These are phyloP conservation scores for Phytophthora niederhauseri DNA, from an alignment of 352 stramenopile species.

Conservation along the genomic window DNA sequence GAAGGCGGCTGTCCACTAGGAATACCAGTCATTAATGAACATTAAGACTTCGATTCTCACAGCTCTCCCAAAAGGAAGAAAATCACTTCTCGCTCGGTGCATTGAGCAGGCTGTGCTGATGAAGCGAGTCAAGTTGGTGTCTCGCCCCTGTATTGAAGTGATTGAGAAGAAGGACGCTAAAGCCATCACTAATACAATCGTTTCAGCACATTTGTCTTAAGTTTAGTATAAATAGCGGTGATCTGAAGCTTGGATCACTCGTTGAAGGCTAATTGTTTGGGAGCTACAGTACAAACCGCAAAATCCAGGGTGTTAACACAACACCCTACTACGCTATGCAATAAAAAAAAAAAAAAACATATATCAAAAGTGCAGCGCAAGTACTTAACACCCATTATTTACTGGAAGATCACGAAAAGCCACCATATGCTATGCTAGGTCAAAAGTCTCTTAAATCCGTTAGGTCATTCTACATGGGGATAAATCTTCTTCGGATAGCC, in stretches of 20 bases:
- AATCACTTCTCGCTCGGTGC: background rate
- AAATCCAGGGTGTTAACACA: background rate
- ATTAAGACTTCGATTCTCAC: conserved; percentile 17
- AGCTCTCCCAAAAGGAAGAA: background rate
- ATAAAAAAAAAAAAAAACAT: background rate
- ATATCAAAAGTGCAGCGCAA: background rate
- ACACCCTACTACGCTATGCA: background rate
- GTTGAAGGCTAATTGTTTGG: background rate
- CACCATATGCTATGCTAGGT: too few relatives aligned
- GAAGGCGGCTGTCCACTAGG: conserved; percentile 1
- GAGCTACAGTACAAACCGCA: background rate
- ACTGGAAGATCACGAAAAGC: too few relatives aligned
- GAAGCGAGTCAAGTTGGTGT: too few relatives aligned
- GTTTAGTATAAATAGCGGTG: background rate
- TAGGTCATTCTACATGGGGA: too few relatives aligned
- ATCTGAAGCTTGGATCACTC: background rate
- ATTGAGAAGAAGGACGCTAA: too few relatives aligned
- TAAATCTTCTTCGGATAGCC: too few relatives aligned
- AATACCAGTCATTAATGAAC: conserved; percentile 18
- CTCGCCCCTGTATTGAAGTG: too few relatives aligned
- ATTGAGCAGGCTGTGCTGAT: too few relatives aligned
- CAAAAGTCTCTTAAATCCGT: too few relatives aligned
- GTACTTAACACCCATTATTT: too few relatives aligned
- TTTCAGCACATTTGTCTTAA: background rate
- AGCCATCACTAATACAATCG: too few relatives aligned